Evolutionary conservation across 306 rosid species (phyloP), one percentile per base, ranked within the genome.

Genomic region (Canavalia gladiata): DNA sequence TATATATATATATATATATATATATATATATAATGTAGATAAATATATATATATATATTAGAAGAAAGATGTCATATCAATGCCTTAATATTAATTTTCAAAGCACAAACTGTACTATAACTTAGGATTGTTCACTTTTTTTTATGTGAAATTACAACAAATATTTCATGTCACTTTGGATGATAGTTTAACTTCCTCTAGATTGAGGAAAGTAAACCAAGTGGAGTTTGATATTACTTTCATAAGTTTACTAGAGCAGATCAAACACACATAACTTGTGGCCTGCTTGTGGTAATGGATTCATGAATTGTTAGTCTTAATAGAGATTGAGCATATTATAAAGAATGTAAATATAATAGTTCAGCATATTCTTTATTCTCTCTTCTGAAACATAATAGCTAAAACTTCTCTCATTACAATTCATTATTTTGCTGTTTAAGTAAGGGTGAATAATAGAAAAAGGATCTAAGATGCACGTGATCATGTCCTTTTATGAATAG

Each of bases 401-500:
- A 50, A 12, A 50, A 31, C 42, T 72, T 52, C 51, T 50, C n/a
- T 72, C 25, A 3, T 72, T 72, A 54, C 33, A 50, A 47, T 70
- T 49, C 43, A 70, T 29, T 31, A 3, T 70, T 50, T 71, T 49
- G 3, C 62, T 5, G 33, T 50, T 71, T 71, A 12, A 46, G 75
- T n/a, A 50, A 43, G 13, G 75, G 3, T 30, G 3, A 70, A 29
- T 68, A 13, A 11, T 33, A 49, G 11, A 49, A 49, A 69, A 49
- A 50, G 46, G 46, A 13, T 33, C 60, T 9, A 33, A 13, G 13
- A 71, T 50, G 62, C 76, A 49, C 39, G 73, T 50, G 46, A 12
- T 51, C 51, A 51, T 34, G 62, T 8, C 33, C 62, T 51, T 71
- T 51, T 71, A n/a, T 34, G 47, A 71, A 50, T n/a, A 51, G 62